Conservation (phyloP, 306 rosid species). For the Echinosophora koreensis region DNA sequence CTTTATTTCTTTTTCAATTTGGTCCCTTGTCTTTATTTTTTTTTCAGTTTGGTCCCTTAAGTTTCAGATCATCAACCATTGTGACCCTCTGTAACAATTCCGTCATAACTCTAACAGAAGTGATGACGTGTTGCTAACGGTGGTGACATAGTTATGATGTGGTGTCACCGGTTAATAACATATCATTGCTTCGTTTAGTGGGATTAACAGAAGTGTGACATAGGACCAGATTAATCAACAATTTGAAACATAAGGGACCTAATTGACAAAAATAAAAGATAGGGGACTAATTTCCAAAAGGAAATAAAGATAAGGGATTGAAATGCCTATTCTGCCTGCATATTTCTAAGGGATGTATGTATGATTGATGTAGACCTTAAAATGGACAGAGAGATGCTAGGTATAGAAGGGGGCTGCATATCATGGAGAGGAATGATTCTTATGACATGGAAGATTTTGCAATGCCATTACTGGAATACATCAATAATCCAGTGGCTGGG, state of each 20-base stretch:
- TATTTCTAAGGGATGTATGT: constrained; percentile 37
- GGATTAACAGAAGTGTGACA: neutral
- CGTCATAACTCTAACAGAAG: neutral
- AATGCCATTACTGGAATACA: constrained; percentile 86
- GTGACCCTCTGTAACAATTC: neutral
- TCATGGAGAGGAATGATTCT: constrained; percentile 53
- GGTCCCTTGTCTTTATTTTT: too few species aligned
- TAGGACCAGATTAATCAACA: neutral
- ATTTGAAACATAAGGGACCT: neutral
- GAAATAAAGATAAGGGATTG: neutral
- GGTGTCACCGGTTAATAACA: neutral
- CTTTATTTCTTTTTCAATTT: too few species aligned
- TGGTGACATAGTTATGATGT: neutral
- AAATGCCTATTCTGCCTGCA: neutral
- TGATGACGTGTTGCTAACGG: neutral
- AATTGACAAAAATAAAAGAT: neutral
- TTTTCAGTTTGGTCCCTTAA: too few species aligned
- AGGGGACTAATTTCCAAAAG: neutral
- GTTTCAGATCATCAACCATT: too few species aligned
- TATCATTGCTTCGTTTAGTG: neutral
- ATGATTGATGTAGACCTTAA: constrained; percentile 43
- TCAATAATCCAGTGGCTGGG: constrained; percentile 71
- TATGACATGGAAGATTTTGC: constrained; percentile 78
- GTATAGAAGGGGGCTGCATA: constrained; percentile 47
- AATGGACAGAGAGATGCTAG: constrained; percentile 76